Evolutionary conservation across 2,329 filamentous ascomycete genomes (phyloP), one percentile per base, ranked within the genome.

Genomic region (Neofusicoccum parvum): DNA sequence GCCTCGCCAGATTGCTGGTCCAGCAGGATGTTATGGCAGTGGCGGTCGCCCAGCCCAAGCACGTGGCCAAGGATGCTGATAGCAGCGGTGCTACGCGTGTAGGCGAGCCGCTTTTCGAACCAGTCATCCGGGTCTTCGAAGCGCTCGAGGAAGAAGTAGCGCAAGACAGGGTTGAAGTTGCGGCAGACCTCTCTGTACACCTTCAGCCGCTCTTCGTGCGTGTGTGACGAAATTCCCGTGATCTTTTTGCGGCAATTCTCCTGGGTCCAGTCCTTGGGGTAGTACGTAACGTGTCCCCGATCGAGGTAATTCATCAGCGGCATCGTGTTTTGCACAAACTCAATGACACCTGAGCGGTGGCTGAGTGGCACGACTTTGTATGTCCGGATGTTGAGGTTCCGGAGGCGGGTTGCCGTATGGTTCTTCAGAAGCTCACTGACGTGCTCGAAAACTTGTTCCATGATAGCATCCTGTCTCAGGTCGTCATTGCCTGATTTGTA

Each of bases 391-490:
- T 90, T 92, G 11, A 99, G 83, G 69, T 92, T 92, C 5, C 95
- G 90, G 74, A 97, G 93, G 45, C 93, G 90, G 2, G 95, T 97
- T 12, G 89, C 86, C 64, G 92, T 89, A 76, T 98, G 93, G 56
- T 92, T 89, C 75, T 92, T 91, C 32, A 99, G 83, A 23, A 99
- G 86, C 60, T 92, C 91, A 66, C 93, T 98, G 23, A 97, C 95
- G 78, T 96, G 93, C 66, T 94, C 92, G 76, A 99, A 99, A 1
- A 99, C 95, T 79, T 99, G 95, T 78, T 99, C 96, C 96, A 99
- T 99, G 82, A 89, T 99, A 50, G 94, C 92, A 73, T 99, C 95
- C 80, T 99, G 95, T 9, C 96, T 91, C 12, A 99, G 85, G 75
- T 99, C 94, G 76, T 99, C 95, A 73, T 94, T 94, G 17, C 95